These are phyloP conservation scores for Suillus brevipes DNA, from an alignment of 768 basidiomycete genomes.

Conservation along the genomic window DNA sequence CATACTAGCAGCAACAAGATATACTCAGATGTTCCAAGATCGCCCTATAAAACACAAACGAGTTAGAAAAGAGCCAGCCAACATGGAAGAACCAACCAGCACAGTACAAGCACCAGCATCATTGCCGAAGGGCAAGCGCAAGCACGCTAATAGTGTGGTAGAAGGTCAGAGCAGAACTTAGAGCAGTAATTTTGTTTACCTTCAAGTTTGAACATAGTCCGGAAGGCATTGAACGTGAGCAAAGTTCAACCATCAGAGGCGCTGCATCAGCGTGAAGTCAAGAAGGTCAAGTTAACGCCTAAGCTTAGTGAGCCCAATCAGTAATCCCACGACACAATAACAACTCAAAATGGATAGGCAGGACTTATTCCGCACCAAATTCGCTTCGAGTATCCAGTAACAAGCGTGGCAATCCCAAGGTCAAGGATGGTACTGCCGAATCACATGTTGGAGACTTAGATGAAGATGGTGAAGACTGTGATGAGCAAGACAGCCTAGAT, in stretches of 20 bases:
- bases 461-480: neutral
- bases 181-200: neutral
- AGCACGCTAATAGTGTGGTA: neutral
- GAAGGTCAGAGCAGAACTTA: neutral
- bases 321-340: neutral
- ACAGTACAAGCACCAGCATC: neutral
- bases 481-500: neutral
- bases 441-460: neutral
- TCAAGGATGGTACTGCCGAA: neutral
- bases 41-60: neutral
- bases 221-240: neutral
- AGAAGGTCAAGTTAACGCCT: neutral
- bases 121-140: neutral
- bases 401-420: neutral
- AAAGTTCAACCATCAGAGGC: neutral
- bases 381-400: neutral
- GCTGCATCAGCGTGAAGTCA: neutral
- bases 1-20: neutral
- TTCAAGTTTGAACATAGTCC: neutral
- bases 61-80: neutral
- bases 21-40: neutral
- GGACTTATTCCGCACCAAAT: neutral
- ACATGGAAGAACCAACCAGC: neutral
- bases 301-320: slow-evolving; percentile 1
- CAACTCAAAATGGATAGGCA: neutral